Base-by-base conservation (phyloP, 805 yeast genomes). In the Cyberlindnera bimundalis region DNA sequence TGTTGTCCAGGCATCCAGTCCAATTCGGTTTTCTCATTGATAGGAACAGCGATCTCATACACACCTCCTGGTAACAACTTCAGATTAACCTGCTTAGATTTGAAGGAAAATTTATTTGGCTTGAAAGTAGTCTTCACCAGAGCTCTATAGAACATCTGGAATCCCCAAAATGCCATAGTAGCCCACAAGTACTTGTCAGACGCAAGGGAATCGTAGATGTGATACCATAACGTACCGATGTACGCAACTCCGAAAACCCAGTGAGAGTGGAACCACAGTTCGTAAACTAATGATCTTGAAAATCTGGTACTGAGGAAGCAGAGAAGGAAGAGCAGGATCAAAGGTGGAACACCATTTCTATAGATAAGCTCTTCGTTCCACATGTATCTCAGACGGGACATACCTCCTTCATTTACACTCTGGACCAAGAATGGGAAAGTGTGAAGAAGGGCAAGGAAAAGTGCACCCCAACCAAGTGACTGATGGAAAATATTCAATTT, bases 1-100 rank as follows among this genome's bases (percentile, higher is more conserved):
- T 77, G 83, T 45, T 77, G 82, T 17, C 83, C 81, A 1, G 81
- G 73, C 12, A 33, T 49, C 81, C 81, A 76, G 10, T 46, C 42
- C 32, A 71, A 56, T 8, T 66, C 69, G 13, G 59, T 17, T 1
- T 20, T 46, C 12, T 25, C 43, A 3, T 35, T 28, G 34, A 60
- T 57, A 5, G 51, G 47, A 17, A 67, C 62, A 5, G 50, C 39
- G 3, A 77, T 55, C 35, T 68, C 62, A 24, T 71, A 63, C 50
- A 64, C 50, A 44, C 66, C 50, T 25, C 40, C 31, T 3, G 47
- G 33, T 2, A 51, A 24, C 55, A 60, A 29, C 37, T 49, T 39
- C 27, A 68, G 48, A 6, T 46, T 40, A 1, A 71, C 73, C 7
- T 55, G 46, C 37, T 71, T 61, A 14, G 72, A 59, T 42, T 61